Base-by-base conservation (phyloP, 345 rosid species). In the Brassica cretica region DNA sequence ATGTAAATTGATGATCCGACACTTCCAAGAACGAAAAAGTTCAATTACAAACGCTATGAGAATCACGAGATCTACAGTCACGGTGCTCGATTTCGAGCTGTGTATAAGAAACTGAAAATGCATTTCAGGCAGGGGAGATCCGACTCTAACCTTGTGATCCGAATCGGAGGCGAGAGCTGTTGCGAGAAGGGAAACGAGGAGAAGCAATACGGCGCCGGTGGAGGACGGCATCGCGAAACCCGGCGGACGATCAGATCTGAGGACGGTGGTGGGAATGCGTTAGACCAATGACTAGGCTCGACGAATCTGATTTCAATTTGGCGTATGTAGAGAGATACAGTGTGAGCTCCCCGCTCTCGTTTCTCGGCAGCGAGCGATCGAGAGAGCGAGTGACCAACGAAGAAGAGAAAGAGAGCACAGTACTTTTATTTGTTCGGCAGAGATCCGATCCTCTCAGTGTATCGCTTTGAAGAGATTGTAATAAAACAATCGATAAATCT, bases 81-180 rank as follows among this genome's bases (percentile, higher is more conserved):
- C 66, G 11, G 1, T 56, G 37, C 44, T 80, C 44, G 41, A 74
- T 41, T 4, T 64, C 41, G 60, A 61, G 77, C 61, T 41, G 61
- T 69, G 1, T 78, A 56, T 9, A 8, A 27, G 1, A 16, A 64
- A 14, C 8, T 37, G 66, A 44, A 44, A 72, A 68, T 18, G 27
- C 15, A 19, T 19, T 19, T 19, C 21, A 58, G 27, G 19, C 7
- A 56, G 14, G 1, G 10, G 73, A 70, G 83, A 80, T 80, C 80
- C 58, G 67, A 70, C 0, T 41, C 66, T 61, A 84, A 94, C 98
- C 97, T 89, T 91, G 90, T 94, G 98, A 88, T 94, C 97, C 30
- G 92, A 87, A 83, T 92, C 98, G 77, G 97, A 87, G 76, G 92
- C 88, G 70, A 87, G 76, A 11, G 84, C 84, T 29, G 75, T 85